phyloP scores from a whole-genome alignment of 164 flowering plant species.

The Annona cherimola region DNA sequence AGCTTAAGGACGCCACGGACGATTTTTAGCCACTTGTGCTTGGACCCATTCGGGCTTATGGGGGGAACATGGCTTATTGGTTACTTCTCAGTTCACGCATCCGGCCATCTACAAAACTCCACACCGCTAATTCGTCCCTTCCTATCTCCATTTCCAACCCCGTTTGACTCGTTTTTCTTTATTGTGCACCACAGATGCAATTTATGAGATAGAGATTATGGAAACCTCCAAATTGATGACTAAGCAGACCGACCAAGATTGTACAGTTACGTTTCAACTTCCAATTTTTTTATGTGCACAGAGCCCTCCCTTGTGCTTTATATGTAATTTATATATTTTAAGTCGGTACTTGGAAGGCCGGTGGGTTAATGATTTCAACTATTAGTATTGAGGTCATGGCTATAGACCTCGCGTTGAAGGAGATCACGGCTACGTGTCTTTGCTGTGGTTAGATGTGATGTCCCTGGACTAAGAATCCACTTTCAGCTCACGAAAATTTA shows the following conservation, averaged over 20 bases:
- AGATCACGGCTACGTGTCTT: too few species aligned
- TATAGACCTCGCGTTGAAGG: too few species aligned
- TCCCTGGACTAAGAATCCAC: too few species aligned
- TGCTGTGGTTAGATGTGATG: too few species aligned
- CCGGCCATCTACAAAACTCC: not conserved
- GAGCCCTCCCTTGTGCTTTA: too few species aligned
- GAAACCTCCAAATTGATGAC: not conserved
- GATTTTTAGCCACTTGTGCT: not conserved
- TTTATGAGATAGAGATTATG: not conserved
- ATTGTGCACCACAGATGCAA: too few species aligned
- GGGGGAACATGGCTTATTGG: not conserved
- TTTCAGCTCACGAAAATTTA: too few species aligned
- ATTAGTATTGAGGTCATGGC: not conserved
- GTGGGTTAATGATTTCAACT: not conserved
- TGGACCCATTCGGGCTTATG: not conserved
- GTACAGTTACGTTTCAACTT: not conserved
- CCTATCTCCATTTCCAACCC: not conserved
- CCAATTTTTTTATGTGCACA: not conserved
- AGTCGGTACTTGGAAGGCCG: not conserved
- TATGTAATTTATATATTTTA: too few species aligned
- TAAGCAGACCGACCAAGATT: not conserved
- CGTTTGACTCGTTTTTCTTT: not conserved
- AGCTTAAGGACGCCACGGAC: not conserved
- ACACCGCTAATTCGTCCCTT: not conserved
- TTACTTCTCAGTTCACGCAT: not conserved